Evolutionary conservation across 2,329 filamentous ascomycete genomes (phyloP).

Genomic region (Thielaviopsis ethacetica): DNA sequence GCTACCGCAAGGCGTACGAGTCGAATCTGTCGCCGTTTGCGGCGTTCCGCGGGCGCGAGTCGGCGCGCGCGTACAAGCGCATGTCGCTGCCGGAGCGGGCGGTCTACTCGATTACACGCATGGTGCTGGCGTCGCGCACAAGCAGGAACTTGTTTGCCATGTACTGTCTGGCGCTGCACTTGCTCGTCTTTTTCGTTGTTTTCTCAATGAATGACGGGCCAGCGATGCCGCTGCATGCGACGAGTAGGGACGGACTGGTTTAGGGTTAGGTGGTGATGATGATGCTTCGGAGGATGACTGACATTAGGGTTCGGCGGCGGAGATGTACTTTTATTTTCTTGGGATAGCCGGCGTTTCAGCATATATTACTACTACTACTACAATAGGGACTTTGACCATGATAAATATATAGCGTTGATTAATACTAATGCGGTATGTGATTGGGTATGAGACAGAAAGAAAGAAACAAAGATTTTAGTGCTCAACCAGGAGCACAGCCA

Average conservation of each 20-base stretch:
- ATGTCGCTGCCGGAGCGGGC: constrained; percentile 86
- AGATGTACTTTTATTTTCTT: not conserved
- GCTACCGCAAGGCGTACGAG: constrained; percentile 86
- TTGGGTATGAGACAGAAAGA: not conserved
- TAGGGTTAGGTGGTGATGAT: constrained; percentile 19
- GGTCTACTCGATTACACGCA: constrained; percentile 78
- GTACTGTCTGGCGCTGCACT: constrained; percentile 77
- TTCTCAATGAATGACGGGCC: constrained; percentile 20
- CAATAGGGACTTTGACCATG: not conserved
- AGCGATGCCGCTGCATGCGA: constrained; percentile 35
- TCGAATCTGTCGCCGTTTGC: constrained; percentile 91
- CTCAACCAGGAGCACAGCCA: too few relatives aligned
- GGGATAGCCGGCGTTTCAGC: constrained; percentile 1
- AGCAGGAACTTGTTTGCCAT: constrained; percentile 87
- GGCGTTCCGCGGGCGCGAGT: constrained; percentile 87
- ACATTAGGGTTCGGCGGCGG: constrained; percentile 19
- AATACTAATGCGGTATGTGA: not conserved
- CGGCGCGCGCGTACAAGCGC: constrained; percentile 72
- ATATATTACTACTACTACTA: not conserved
- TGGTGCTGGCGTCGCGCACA: constrained; percentile 76
- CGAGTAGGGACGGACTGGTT: constrained; percentile 23
- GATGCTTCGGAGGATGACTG: too few relatives aligned
- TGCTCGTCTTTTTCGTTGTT: constrained; percentile 81
- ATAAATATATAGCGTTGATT: not conserved
- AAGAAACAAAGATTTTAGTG: not conserved